Conservation (phyloP, 1,139 yeast genomes). For the Lodderomyces theae region DNA sequence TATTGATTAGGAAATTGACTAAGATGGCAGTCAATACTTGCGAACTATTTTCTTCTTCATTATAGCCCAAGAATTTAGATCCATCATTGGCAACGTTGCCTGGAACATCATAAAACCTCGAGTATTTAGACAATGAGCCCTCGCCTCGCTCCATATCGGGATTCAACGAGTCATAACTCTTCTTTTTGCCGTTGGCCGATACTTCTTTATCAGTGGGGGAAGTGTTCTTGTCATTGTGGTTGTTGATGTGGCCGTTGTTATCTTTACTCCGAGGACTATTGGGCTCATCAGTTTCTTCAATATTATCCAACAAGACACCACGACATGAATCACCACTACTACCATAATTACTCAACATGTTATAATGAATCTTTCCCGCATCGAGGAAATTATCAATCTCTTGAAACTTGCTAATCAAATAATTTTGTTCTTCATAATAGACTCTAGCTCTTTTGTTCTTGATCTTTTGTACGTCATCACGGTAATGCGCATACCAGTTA, state of each 20-base stretch:
- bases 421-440: slow-evolving; percentile 56
- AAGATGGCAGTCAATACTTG: slow-evolving; percentile 59
- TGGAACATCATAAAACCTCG: slow-evolving; percentile 49
- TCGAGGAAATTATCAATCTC: slow-evolving; percentile 68
- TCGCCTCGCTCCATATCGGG: slow-evolving; percentile 15
- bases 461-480: slow-evolving; percentile 23
- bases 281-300: slow-evolving; percentile 22
- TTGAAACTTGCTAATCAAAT: slow-evolving; percentile 51
- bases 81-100: slow-evolving; percentile 52
- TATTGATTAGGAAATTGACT: slow-evolving; percentile 62
- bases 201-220: no score
- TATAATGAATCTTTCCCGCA: slow-evolving; percentile 62
- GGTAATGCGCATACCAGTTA: slow-evolving; percentile 44
- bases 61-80: slow-evolving; percentile 19
- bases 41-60: slow-evolving; percentile 39
- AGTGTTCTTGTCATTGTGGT: background rate
- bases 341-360: slow-evolving; percentile 63
- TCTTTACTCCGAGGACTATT: slow-evolving; percentile 14
- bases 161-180: background rate
- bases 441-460: slow-evolving; percentile 23
- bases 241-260: background rate
- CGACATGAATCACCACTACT: slow-evolving; percentile 16
- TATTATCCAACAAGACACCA: slow-evolving; percentile 18
- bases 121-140: slow-evolving; percentile 17
- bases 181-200: background rate